phyloP scores from a whole-genome alignment of 129 eudicot species.

The Tagetes patula region DNA sequence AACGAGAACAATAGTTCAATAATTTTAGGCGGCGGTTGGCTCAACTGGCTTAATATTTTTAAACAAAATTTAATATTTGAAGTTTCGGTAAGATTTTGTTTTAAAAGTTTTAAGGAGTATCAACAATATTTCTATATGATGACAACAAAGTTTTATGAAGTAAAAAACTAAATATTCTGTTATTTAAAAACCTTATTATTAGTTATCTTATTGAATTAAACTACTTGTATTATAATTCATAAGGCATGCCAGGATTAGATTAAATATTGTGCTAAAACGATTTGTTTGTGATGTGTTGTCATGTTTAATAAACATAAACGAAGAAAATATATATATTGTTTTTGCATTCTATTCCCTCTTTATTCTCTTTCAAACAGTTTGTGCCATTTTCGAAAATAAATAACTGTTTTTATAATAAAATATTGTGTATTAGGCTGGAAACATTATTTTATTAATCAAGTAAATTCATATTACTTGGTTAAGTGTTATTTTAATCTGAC shows the following conservation, averaged over 20 bases:
- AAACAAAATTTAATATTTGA: no score
- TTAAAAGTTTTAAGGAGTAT: no score
- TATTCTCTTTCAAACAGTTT: constrained; percentile 4
- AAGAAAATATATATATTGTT: not conserved
- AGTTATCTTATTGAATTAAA: not conserved
- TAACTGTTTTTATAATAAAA: not conserved
- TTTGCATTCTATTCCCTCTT: constrained; percentile 4
- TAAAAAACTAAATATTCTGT: not conserved
- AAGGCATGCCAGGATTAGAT: not conserved
- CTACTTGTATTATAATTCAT: not conserved
- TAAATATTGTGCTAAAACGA: not conserved
- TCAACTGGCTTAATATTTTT: no score
- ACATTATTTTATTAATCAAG: not conserved
- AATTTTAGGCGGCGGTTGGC: no score
- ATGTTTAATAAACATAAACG: not conserved
- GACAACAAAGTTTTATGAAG: not conserved
- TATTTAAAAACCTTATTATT: no score
- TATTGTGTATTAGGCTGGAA: not conserved
- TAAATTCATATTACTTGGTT: not conserved
- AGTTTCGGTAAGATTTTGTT: no score
- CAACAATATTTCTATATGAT: not conserved
- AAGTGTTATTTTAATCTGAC: not conserved
- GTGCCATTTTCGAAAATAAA: not conserved
- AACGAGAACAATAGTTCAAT: no score
- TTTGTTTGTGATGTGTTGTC: not conserved